Base-by-base conservation (phyloP, 192 early-diverging fungal species). In the Geranomyces variabilis region DNA sequence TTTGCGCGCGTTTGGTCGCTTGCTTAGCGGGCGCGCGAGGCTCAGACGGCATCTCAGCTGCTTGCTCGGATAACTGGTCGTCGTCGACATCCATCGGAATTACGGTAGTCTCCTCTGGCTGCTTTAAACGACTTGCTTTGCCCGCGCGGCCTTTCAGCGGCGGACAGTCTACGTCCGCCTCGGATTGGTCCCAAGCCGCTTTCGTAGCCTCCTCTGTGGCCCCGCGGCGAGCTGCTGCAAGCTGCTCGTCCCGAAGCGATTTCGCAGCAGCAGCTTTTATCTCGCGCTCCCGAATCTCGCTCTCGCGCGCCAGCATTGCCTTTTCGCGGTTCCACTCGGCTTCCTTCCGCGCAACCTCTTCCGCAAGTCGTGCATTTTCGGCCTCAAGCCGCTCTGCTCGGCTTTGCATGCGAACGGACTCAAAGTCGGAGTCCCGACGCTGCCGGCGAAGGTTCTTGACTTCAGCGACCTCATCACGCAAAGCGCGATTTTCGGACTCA, bases 381-480 rank as follows among this genome's bases (percentile, higher is more conserved):
- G 55, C 56, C 45, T 70, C 69, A 5, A 58, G 36, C 19, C 69
- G 55, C 15, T 41, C 58, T 15, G 29, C 30, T 7, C 36, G 66
- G 8, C 10, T 55, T 33, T 43, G 46, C 48, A 68, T 0, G 30
- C 66, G 66, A 21, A 36, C 66, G 15, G 49, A 21, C 55, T 51
- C 66, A 41, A 57, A 51, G 24, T 68, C 66, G n/a, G 66, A 51
- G 12, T 51, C 55, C 13, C 66, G 66, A 24, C 55, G 49, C 33
- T 68, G 30, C 5, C 66, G 66, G 28, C 66, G 66, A 7, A 57
- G 55, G 9, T 47, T 31, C 31, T 68, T 68, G 21, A 68, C 66
- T 15, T 68, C 49, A 13, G 48, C 66, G 33, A 68, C 55, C 33
- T 68, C 66, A 22, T 51, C 66, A n/a, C 66, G 47, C 19, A 68